Percentiles rank a stretch among this genome's conserved stretches.
These are phyloP conservation scores for Xylaria hypoxylon DNA, from an alignment of 2,329 filamentous ascomycete species.

Conservation along the genomic window DNA sequence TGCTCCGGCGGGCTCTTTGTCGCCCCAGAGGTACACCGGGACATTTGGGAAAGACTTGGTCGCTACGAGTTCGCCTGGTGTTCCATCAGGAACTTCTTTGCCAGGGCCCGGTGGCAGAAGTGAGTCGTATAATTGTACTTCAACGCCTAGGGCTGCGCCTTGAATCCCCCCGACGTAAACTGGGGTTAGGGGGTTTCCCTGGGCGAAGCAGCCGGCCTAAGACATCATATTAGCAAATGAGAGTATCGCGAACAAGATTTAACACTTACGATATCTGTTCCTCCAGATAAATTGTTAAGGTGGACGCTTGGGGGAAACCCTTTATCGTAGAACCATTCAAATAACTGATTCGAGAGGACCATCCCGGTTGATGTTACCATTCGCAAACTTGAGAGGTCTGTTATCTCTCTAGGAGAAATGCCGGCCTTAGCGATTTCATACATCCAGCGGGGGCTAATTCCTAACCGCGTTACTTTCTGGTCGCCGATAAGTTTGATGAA, in stretches of 20 bases:
- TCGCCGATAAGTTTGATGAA: slow-evolving; percentile 72
- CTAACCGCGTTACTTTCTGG: slow-evolving; percentile 77
- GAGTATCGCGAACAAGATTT: background rate
- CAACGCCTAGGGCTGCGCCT: slow-evolving; percentile 61
- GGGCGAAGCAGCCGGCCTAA: slow-evolving; percentile 69
- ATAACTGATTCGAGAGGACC: slow-evolving; percentile 81
- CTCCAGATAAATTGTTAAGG: slow-evolving; percentile 79
- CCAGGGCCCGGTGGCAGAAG: slow-evolving; percentile 62
- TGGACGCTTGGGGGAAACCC: slow-evolving; percentile 76
- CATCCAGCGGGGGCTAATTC: slow-evolving; percentile 81
- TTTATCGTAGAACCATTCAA: slow-evolving; percentile 81
- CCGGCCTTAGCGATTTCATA: slow-evolving; percentile 75
- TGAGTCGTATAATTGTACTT: slow-evolving; percentile 71
- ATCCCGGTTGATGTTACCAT: slow-evolving; percentile 81
- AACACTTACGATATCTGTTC: slow-evolving; percentile 75
- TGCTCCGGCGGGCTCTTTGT: slow-evolving; percentile 55
- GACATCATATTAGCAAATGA: slow-evolving; percentile 34
- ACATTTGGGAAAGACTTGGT: slow-evolving; percentile 79
- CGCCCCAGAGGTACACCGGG: slow-evolving; percentile 74
- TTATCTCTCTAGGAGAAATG: slow-evolving; percentile 70
- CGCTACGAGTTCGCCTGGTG: slow-evolving; percentile 80
- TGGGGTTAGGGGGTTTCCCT: slow-evolving; percentile 76
- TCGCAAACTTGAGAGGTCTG: slow-evolving; percentile 71
- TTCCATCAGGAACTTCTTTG: slow-evolving; percentile 64
- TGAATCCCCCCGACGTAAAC: slow-evolving; percentile 69